phyloP scores from a whole-genome alignment of 345 rosid species.

The Eucalyptus virginea region DNA sequence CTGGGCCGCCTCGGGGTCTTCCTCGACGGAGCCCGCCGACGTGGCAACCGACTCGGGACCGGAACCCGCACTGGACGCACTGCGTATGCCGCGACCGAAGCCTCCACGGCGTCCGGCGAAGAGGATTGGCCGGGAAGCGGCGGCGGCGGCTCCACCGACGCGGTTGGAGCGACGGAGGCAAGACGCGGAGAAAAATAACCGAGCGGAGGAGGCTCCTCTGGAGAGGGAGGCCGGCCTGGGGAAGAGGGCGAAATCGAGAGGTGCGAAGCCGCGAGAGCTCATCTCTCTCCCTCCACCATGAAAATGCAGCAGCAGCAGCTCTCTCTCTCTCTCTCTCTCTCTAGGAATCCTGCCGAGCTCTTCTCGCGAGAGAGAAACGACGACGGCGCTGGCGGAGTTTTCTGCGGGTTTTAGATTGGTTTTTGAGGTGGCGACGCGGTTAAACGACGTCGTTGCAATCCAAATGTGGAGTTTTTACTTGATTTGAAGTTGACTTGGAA shows the following conservation, averaged over 20 bases:
- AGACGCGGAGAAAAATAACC: neutral
- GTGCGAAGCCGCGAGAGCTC: conserved; percentile 28
- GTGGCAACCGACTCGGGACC: conserved; percentile 15
- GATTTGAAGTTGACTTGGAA: neutral
- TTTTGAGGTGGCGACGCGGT: neutral
- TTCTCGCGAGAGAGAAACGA: neutral
- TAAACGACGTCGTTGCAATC: neutral
- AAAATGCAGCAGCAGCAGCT: neutral
- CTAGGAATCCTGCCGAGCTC: neutral
- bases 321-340: neutral
- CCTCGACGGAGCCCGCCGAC: conserved; percentile 9
- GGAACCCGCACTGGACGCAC: conserved; percentile 23
- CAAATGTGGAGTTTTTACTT: neutral
- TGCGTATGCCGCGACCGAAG: neutral
- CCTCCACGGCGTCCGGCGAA: neutral
- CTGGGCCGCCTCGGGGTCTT: conserved; percentile 39
- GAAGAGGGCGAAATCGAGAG: conserved; percentile 17
- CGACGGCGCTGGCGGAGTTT: neutral
- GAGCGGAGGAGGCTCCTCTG: conserved; percentile 5
- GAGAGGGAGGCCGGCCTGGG: conserved; percentile 15
- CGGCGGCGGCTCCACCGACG: neutral
- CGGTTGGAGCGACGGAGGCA: neutral
- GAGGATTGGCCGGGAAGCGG: conserved; percentile 1
- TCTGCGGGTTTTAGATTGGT: neutral
- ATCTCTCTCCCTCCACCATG: conserved; percentile 5